Base-by-base conservation (phyloP, 257 asterid genomes). In the Penstemon newberryi region DNA sequence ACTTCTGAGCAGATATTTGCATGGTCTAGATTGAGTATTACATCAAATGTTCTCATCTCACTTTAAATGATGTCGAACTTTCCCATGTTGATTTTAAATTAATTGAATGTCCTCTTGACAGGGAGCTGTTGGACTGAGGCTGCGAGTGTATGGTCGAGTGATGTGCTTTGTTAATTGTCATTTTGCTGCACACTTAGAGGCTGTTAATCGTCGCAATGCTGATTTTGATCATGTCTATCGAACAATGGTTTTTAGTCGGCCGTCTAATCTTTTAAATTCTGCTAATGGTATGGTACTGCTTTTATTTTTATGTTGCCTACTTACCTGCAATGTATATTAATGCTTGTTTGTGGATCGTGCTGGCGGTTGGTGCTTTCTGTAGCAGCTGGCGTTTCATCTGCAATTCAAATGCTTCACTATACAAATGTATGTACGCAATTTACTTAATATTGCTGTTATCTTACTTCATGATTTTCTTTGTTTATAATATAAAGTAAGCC, bases 71-170 rank as follows among this genome's bases (percentile, higher is more conserved):
- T 25, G 33, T 6, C 9, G 70, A 44, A 25, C 3, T 67, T 66
- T 40, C 40, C 49, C 47, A 37, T 60, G 41, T 0, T 59, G 53
- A 61, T 49, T 52, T 66, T 66, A 25, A 72, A 51, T 37, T 68
- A 52, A 47, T 70, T 70, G 12, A 72, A 67, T 70, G 33, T 70
- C 59, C 68, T 76, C 58, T 78, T 60, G 74, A 50, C 87, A 94
- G 99, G 99, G 99, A 85, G 99, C 97, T 45, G 97, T 91, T 81
- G 99, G 96, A 72, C 75, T 94, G 86, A 88, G 96, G 78, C 82
- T 94, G 97, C 86, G 97, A 76, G 89, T 89, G 56, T 91, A 84
- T 58, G 92, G 81, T 72, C 83, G 96, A 53, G 81, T 73, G 70
- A 63, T 94, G 80, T 94, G 99, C 85, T 94, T 91, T 76, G 95